These are phyloP conservation scores for Erodium moschatum DNA, from an alignment of 441 rosid species.

Conservation along the genomic window DNA sequence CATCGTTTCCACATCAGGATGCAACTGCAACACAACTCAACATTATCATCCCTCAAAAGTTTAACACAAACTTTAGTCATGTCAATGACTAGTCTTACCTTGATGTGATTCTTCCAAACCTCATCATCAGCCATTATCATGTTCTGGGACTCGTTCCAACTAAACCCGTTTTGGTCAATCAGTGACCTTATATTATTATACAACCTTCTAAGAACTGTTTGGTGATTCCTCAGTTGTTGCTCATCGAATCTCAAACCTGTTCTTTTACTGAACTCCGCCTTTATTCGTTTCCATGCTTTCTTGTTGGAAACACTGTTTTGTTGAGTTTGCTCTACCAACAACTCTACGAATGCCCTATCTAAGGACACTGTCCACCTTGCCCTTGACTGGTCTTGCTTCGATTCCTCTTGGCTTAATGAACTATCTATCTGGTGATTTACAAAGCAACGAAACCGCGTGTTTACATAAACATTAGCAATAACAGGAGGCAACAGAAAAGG, in stretches of 20 bases:
- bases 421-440: constrained; percentile 1
- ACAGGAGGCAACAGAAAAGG: background rate
- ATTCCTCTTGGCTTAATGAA: constrained; percentile 1
- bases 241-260: constrained; percentile 1
- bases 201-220: constrained; percentile 3
- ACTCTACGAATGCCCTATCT: background rate
- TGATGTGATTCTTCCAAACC: background rate
- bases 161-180: background rate
- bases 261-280: constrained; percentile 1
- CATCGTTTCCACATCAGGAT: constrained; percentile 1
- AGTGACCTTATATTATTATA: background rate
- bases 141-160: constrained; percentile 3
- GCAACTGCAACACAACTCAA: background rate
- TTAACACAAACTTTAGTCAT: background rate
- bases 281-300: constrained; percentile 3
- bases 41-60: background rate
- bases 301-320: constrained; percentile 5
- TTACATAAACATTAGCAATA: background rate
- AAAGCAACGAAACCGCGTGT: background rate
- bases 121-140: constrained; percentile 5
- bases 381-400: background rate
- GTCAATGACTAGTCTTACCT: background rate
- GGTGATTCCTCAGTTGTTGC: constrained; percentile 5
- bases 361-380: background rate
- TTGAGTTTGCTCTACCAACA: constrained; percentile 6